These are phyloP conservation scores for Aphanomyces stellatus DNA, from an alignment of 352 stramenopile genomes.

Conservation along the genomic window DNA sequence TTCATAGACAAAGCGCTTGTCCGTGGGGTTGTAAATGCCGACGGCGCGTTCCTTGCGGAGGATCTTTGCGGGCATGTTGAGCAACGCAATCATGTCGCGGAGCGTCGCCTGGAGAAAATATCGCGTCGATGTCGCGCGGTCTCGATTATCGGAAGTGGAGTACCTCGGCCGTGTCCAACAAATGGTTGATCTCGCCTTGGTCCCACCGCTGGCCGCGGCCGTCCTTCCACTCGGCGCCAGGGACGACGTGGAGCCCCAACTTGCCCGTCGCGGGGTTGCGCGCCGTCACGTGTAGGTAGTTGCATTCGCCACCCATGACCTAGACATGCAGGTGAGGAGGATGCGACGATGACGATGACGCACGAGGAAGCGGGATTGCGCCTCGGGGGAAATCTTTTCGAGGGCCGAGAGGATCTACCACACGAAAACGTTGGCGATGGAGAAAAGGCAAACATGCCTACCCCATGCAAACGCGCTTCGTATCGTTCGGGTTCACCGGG, in stretches of 20 bases:
- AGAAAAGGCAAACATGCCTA: not conserved
- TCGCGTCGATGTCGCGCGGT: not conserved
- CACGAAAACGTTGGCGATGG: not conserved
- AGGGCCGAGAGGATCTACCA: conserved; percentile 54
- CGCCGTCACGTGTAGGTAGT: conserved; percentile 87
- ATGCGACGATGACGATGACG: not conserved
- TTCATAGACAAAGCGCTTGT: conserved; percentile 82
- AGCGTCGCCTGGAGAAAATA: conserved; percentile 41
- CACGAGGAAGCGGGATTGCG: conserved; percentile 55
- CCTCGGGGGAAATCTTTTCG: conserved; percentile 34
- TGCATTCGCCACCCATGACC: conserved; percentile 96
- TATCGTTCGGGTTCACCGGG: conserved; percentile 53
- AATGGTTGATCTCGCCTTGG: conserved; percentile 54
- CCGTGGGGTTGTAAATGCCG: conserved; percentile 81
- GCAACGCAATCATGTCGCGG: conserved; percentile 51
- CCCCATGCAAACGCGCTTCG: conserved; percentile 58
- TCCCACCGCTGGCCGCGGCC: conserved; percentile 81
- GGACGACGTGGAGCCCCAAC: conserved; percentile 57
- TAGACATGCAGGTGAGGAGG: conserved; percentile 22
- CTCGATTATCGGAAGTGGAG: not conserved
- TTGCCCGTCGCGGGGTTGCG: conserved; percentile 31
- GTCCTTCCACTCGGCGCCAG: conserved; percentile 62
- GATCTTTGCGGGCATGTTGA: conserved; percentile 80
- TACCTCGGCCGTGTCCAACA: conserved; percentile 81
- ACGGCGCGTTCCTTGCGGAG: conserved; percentile 92